Evolutionary conservation across 805 yeast genomes (phyloP).

Genomic region (Lachancea dasiensis): DNA sequence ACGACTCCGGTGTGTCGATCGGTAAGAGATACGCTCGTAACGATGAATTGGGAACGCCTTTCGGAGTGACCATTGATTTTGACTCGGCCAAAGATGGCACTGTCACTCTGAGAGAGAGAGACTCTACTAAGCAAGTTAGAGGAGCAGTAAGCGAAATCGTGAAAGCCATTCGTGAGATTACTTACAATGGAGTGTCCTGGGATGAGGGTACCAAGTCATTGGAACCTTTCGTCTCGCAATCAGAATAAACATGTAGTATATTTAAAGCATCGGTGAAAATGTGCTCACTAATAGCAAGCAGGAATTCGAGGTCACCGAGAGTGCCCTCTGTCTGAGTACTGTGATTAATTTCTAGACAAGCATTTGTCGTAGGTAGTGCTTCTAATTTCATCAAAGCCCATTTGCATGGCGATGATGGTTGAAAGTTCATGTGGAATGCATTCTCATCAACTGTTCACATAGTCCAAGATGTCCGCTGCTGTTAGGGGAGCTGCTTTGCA

Average conservation of each 20-base stretch:
- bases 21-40: slow-evolving; percentile 98
- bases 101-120: slow-evolving; percentile 95
- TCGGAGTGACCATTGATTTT: slow-evolving; percentile 95
- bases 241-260: slow-evolving; percentile 29
- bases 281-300: too few species aligned
- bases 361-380: too few species aligned
- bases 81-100: slow-evolving; percentile 84
- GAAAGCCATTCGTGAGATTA: slow-evolving; percentile 67
- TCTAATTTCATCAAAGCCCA: too few species aligned
- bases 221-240: slow-evolving; percentile 66
- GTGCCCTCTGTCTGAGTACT: too few species aligned
- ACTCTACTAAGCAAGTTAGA: slow-evolving; percentile 92
- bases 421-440: too few species aligned
- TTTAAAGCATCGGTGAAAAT: background rate
- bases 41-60: slow-evolving; percentile 98
- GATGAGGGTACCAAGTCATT: slow-evolving; percentile 72
- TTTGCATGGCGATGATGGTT: too few species aligned
- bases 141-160: slow-evolving; percentile 73
- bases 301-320: too few species aligned
- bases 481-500: slow-evolving; percentile 48
- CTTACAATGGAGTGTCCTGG: slow-evolving; percentile 76
- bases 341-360: too few species aligned
- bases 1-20: slow-evolving; percentile 94
- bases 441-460: too few species aligned
- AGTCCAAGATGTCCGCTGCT: slow-evolving; percentile 18